Percentiles rank a stretch among this genome's conserved stretches.
Conservation (phyloP, 805 yeast species). For the Ogataea paraovalis region DNA sequence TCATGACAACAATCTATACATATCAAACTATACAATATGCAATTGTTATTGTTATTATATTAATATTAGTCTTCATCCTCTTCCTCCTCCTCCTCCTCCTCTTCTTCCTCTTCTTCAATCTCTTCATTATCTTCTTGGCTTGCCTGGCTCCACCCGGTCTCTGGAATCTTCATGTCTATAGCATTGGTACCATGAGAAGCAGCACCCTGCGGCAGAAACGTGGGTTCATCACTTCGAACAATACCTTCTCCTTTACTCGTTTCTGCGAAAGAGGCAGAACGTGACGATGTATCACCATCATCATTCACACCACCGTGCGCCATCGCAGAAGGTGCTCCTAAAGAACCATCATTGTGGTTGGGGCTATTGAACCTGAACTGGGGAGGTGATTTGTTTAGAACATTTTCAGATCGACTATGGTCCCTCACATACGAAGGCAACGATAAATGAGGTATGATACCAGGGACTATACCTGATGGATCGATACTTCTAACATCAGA, state of each 20-base stretch:
- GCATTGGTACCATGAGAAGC: too few relatives aligned
- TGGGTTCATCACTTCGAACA: too few relatives aligned
- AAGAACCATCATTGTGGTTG: background rate
- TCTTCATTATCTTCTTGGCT: background rate
- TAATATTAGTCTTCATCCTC: background rate
- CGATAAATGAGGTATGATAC: background rate
- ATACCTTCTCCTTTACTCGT: background rate
- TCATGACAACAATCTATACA: too few relatives aligned
- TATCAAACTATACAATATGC: too few relatives aligned
- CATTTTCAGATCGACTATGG: background rate
- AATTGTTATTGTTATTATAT: too few relatives aligned
- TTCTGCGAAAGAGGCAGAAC: too few relatives aligned
- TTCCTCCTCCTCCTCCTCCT: background rate
- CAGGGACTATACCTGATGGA: background rate
- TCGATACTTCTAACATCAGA: background rate
- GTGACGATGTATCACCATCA: too few relatives aligned
- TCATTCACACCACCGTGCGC: too few relatives aligned
- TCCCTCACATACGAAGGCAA: background rate
- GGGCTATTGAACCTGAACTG: background rate
- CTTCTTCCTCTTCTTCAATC: background rate
- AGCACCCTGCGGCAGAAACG: too few relatives aligned
- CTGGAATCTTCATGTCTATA: too few relatives aligned
- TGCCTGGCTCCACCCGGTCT: too few relatives aligned
- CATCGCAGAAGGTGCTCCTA: conserved; percentile 17
- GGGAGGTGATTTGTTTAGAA: background rate